phyloP scores from a whole-genome alignment of 805 yeast species.

The Hyphopichia homilentoma region DNA sequence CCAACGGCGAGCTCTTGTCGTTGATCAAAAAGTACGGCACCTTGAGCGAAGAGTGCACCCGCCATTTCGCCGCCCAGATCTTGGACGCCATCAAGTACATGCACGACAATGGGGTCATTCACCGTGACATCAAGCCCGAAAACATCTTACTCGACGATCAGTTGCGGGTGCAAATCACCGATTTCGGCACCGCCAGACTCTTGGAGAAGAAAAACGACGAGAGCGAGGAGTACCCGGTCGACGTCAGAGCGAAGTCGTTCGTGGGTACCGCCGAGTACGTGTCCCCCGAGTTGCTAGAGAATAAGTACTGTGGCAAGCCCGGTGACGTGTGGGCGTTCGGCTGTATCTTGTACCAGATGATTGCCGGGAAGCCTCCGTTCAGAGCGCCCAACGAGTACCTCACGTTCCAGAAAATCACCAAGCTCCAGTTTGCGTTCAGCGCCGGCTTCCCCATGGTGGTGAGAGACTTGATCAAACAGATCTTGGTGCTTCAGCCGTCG shows the following conservation, averaged over 20 bases:
- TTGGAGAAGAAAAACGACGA: conserved; percentile 48
- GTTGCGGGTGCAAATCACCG: conserved; percentile 66
- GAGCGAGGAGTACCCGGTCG: conserved; percentile 57
- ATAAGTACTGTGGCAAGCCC: conserved; percentile 61
- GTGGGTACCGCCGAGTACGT: conserved; percentile 87
- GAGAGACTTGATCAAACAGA: conserved; percentile 60
- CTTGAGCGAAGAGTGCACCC: conserved; percentile 62
- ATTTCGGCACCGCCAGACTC: conserved; percentile 80
- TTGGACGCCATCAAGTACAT: conserved; percentile 68
- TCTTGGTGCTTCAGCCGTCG: conserved; percentile 70
- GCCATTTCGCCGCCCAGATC: conserved; percentile 69
- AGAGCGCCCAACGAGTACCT: conserved; percentile 79
- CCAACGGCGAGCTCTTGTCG: conserved; percentile 71
- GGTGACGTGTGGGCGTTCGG: conserved; percentile 64
- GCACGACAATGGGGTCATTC: conserved; percentile 74
- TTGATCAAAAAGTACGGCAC: conserved; percentile 69
- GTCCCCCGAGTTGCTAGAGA: conserved; percentile 74
- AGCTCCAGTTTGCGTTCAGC: conserved; percentile 73
- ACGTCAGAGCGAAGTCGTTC: conserved; percentile 71
- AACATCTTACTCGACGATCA: conserved; percentile 64
- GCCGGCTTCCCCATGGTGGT: conserved; percentile 57
- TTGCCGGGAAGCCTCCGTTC: conserved; percentile 72
- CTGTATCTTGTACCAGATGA: conserved; percentile 58
- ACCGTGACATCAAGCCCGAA: conserved; percentile 82
- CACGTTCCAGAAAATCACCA: conserved; percentile 78